A percentile compares a stretch with the other conserved stretches of the same genome.
Conservation (phyloP, 2,329 filamentous ascomycete species). For the Ceratocystiopsis sp. region DNA sequence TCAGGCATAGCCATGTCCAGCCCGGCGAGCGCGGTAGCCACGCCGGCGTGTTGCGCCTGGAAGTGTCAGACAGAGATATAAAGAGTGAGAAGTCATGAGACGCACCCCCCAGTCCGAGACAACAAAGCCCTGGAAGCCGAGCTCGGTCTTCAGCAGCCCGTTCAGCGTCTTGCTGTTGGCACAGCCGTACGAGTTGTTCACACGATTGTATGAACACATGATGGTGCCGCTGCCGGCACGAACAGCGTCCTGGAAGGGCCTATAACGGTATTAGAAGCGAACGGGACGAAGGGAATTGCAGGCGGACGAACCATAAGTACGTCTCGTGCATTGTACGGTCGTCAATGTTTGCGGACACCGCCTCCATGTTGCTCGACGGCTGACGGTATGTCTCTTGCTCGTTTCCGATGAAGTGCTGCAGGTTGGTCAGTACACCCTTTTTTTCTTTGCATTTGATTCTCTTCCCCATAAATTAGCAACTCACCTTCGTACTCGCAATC, state of each 20-base stretch:
- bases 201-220: constrained; percentile 50
- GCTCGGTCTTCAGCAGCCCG: constrained; percentile 44
- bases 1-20: constrained; percentile 56
- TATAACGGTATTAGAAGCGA: constrained; percentile 8
- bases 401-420: constrained; percentile 53
- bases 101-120: constrained; percentile 42
- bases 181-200: constrained; percentile 57
- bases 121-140: constrained; percentile 47
- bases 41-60: constrained; percentile 42
- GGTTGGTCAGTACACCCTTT: not conserved
- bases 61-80: too few species aligned
- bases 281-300: too few species aligned
- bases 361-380: constrained; percentile 39
- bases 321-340: constrained; percentile 44
- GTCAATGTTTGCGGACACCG: constrained; percentile 35
- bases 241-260: constrained; percentile 54
- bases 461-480: too few species aligned
- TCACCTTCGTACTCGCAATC: constrained; percentile 43
- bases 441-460: too few species aligned
- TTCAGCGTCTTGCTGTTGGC: constrained; percentile 52
- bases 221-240: constrained; percentile 39
- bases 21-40: constrained; percentile 44
- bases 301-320: constrained; percentile 38
- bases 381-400: constrained; percentile 62
- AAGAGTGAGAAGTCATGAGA: too few species aligned